These are phyloP conservation scores for Nothophoma quercina DNA, from an alignment of 2,329 filamentous ascomycete species.

Conservation along the genomic window DNA sequence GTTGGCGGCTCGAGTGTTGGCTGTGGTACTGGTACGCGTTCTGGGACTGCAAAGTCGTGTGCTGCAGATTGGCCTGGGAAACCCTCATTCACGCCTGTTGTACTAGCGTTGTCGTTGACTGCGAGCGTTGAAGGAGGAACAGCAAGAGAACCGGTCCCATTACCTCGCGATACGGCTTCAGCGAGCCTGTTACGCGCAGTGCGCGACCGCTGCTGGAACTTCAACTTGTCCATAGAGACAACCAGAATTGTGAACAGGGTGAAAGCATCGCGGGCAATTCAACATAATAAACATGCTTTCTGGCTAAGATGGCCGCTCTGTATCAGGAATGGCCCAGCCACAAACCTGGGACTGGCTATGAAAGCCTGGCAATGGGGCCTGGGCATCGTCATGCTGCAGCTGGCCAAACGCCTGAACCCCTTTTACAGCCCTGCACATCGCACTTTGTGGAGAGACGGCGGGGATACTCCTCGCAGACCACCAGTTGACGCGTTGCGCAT, in stretches of 20 bases:
- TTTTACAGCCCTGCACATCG: constrained; percentile 16
- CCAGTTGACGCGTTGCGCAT: constrained; percentile 10
- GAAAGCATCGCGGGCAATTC: constrained; percentile 15
- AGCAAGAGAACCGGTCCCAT: constrained; percentile 36
- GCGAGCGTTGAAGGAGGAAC: constrained; percentile 39
- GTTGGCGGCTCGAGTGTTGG: constrained; percentile 42
- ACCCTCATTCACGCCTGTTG: constrained; percentile 44
- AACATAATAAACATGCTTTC: constrained; percentile 34
- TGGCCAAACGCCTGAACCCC: constrained; percentile 25
- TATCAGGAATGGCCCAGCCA: constrained; percentile 21
- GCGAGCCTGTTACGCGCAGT: constrained; percentile 45
- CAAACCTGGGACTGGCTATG: constrained; percentile 21
- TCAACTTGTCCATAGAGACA: constrained; percentile 43
- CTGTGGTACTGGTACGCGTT: constrained; percentile 26
- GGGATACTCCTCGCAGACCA: constrained; percentile 9
- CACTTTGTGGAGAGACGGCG: constrained; percentile 5
- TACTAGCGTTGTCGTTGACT: constrained; percentile 43
- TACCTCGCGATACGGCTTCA: constrained; percentile 36
- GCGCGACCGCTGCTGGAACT: constrained; percentile 38
- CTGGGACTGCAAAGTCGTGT: constrained; percentile 43
- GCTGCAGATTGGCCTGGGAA: constrained; percentile 38
- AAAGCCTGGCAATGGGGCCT: constrained; percentile 31
- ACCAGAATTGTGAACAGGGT: constrained; percentile 16
- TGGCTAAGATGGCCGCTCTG: constrained; percentile 17
- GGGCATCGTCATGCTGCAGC: constrained; percentile 32